Percentiles rank a stretch among this genome's conserved stretches.
phyloP scores from a whole-genome alignment of 106 monocot genomes.

The Ottelia alismoides region DNA sequence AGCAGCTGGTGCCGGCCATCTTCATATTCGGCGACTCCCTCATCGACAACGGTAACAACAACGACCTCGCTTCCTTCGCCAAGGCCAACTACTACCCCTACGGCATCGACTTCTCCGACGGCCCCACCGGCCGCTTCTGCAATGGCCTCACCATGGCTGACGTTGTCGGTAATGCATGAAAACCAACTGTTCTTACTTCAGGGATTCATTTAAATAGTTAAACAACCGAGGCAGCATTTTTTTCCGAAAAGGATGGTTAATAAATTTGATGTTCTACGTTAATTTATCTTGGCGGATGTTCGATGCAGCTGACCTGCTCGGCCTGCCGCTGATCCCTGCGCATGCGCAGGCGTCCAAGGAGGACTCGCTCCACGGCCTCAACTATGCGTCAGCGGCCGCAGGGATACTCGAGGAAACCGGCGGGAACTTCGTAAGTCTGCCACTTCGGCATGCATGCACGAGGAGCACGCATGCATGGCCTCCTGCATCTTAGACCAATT shows the following conservation, averaged over 20 bases:
- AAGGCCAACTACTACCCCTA: constrained; percentile 96
- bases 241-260: background rate
- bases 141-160: constrained; percentile 94
- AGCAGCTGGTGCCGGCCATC: constrained; percentile 72
- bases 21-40: constrained; percentile 94
- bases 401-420: constrained; percentile 91
- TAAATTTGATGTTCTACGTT: background rate
- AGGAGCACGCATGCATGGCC: no score
- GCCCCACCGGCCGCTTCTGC: constrained; percentile 90
- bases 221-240: background rate
- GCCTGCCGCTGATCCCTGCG: constrained; percentile 71
- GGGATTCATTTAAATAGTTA: background rate
- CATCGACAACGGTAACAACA: constrained; percentile 88
- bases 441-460: no score
- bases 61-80: constrained; percentile 58
- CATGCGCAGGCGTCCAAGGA: constrained; percentile 46
- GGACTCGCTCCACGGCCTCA: constrained; percentile 51
- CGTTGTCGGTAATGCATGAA: constrained; percentile 34
- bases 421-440: constrained; percentile 49
- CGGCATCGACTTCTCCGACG: constrained; percentile 80
- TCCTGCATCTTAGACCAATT: no score
- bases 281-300: no score
- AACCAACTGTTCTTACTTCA: background rate
- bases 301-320: constrained; percentile 64
- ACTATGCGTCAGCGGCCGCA: constrained; percentile 88